phyloP scores from a whole-genome alignment of 495 filamentous ascomycete genomes.

The Trichoderma orchidacearum region DNA sequence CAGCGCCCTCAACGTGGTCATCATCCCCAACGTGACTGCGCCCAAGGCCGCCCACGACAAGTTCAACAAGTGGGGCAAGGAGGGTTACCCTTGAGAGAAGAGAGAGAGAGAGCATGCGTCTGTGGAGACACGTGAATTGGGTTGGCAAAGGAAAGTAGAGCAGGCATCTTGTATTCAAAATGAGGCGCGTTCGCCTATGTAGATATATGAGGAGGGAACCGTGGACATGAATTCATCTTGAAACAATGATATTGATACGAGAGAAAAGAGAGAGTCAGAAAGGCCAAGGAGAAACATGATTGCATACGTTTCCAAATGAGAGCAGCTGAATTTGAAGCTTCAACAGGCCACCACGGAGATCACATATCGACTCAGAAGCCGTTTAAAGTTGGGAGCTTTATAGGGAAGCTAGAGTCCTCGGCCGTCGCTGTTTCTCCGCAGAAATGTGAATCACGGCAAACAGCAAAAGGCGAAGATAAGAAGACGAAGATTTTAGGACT shows the following conservation, averaged over 20 bases:
- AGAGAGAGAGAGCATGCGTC: background rate
- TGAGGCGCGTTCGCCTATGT: background rate
- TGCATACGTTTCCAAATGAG: too few species aligned
- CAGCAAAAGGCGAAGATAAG: too few species aligned
- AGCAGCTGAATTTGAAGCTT: too few species aligned
- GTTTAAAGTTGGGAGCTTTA: too few species aligned
- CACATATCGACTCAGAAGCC: too few species aligned
- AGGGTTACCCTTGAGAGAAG: conserved; percentile 31
- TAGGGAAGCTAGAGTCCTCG: too few species aligned
- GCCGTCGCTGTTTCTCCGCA: too few species aligned
- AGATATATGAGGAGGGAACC: background rate
- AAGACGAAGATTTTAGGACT: too few species aligned
- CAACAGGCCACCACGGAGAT: too few species aligned
- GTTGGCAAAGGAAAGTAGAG: background rate
- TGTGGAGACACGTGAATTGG: too few species aligned
- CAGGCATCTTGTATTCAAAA: background rate
- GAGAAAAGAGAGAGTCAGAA: background rate
- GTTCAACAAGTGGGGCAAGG: conserved; percentile 99
- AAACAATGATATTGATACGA: background rate
- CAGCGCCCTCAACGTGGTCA: conserved; percentile 83
- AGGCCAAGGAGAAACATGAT: too few species aligned
- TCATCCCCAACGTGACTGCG: conserved; percentile 82
- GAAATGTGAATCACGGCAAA: too few species aligned
- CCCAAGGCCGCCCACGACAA: conserved; percentile 87
- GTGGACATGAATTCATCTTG: background rate